Evolutionary conservation across 2,329 filamentous ascomycete species (phyloP).

Genomic region (Trichoderma koningiopsis): DNA sequence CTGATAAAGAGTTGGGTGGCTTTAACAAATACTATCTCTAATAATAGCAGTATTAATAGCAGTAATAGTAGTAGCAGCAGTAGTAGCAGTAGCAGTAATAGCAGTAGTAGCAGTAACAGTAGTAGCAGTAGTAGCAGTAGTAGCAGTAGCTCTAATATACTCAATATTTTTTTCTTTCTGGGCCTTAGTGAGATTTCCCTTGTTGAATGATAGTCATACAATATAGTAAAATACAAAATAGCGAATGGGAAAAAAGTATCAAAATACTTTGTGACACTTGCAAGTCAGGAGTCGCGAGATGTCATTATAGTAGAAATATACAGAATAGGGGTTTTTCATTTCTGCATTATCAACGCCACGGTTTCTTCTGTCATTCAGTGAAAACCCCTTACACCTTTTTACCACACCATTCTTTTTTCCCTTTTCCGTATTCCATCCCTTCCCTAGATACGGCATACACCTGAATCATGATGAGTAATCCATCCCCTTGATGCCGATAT

Average conservation of each 20-base stretch:
- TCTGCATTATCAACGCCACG: slow-evolving; percentile 13
- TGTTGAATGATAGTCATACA: background rate
- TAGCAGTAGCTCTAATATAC: too few species aligned
- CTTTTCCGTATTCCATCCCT: background rate
- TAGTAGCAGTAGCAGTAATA: too few species aligned
- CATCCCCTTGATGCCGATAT: background rate
- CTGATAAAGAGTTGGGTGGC: too few species aligned
- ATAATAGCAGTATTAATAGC: too few species aligned
- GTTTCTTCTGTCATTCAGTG: background rate
- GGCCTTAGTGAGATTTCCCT: too few species aligned
- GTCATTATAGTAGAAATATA: slow-evolving; percentile 26
- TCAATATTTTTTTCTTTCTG: too few species aligned
- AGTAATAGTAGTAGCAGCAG: too few species aligned
- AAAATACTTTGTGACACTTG: slow-evolving; percentile 18
- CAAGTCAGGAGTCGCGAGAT: slow-evolving; percentile 18
- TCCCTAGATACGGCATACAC: background rate
- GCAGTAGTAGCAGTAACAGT: too few species aligned
- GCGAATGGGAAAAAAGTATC: background rate
- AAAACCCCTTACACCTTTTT: background rate
- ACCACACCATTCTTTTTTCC: background rate
- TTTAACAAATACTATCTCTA: too few species aligned
- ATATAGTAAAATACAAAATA: background rate
- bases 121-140: too few species aligned
- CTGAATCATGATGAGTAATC: slow-evolving; percentile 14
- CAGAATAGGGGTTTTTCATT: slow-evolving; percentile 24